A percentile compares a stretch with the other conserved stretches of the same genome.
Evolutionary conservation across 1,284 basidiomycete species (phyloP).

Genomic region (Pyrrhoderma lamaoense): DNA sequence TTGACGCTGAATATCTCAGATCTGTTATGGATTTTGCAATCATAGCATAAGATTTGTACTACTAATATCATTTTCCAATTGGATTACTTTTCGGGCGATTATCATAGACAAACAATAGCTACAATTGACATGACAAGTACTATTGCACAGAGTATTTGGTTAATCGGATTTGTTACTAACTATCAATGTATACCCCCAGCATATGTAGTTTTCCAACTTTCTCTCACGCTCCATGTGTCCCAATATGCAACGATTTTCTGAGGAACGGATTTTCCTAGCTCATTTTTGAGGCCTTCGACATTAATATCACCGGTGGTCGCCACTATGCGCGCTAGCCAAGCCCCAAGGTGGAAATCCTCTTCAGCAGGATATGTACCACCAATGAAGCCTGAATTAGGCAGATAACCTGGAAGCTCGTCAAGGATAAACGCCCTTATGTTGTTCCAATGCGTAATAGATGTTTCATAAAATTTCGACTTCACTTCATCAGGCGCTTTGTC

Average conservation of each 20-base stretch:
- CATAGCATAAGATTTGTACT: constrained; percentile 1
- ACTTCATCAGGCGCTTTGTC: constrained; percentile 11
- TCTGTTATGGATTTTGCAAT: constrained; percentile 19
- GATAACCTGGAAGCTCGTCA: constrained; percentile 33
- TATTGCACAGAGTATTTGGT: too few species aligned
- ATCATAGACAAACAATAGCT: too few species aligned
- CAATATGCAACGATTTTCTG: too few species aligned
- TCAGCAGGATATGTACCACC: constrained; percentile 42
- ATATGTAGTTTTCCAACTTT: constrained; percentile 58
- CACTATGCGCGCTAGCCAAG: constrained; percentile 43
- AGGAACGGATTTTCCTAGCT: too few species aligned
- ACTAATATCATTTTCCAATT: too few species aligned
- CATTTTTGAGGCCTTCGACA: constrained; percentile 5
- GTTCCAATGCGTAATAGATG: constrained; percentile 35
- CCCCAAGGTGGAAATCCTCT: constrained; percentile 49
- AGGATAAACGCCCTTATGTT: constrained; percentile 33
- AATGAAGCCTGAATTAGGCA: constrained; percentile 41
- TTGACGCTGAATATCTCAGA: not conserved
- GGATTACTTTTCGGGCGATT: too few species aligned
- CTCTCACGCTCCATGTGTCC: constrained; percentile 44
- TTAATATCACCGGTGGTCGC: too few species aligned
- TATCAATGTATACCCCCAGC: constrained; percentile 40
- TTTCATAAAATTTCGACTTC: constrained; percentile 37
- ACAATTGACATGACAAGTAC: too few species aligned
- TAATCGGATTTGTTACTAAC: too few species aligned